A percentile compares a stretch with the other conserved stretches of the same genome.
Evolutionary conservation across 2,329 filamentous ascomycete genomes (phyloP).

Genomic region (Pyricularia sp.): DNA sequence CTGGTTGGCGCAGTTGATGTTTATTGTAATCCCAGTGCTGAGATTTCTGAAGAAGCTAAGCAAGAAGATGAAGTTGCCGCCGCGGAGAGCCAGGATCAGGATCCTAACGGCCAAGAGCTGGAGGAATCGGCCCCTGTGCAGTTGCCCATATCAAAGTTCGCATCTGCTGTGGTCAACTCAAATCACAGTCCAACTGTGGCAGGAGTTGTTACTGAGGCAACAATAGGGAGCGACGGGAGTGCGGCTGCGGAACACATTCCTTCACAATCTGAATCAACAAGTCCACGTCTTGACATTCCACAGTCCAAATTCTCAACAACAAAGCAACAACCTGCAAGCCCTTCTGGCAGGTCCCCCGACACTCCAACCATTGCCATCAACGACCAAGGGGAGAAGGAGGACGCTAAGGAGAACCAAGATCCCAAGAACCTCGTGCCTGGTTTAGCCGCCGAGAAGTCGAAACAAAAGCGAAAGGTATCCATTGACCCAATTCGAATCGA

Average conservation of each 20-base stretch:
- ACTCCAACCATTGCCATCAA: background rate
- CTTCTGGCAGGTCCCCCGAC: background rate
- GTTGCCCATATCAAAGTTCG: background rate
- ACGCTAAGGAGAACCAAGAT: background rate
- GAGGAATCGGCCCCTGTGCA: background rate
- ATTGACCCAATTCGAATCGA: constrained; percentile 48
- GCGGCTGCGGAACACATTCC: background rate
- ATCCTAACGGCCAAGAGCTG: background rate
- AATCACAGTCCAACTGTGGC: too few relatives aligned
- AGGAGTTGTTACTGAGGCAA: background rate
- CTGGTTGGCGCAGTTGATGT: background rate
- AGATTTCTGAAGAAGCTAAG: background rate
- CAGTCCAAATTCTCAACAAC: background rate
- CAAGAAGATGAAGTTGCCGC: background rate
- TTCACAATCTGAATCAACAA: background rate
- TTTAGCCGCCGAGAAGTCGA: background rate
- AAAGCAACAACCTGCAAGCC: background rate
- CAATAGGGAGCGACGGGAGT: background rate
- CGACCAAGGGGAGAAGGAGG: background rate
- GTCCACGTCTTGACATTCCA: background rate
- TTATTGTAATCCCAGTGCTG: background rate
- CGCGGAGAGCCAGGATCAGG: background rate
- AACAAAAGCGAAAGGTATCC: background rate
- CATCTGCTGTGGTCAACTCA: background rate
- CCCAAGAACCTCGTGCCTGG: background rate